Conservation (phyloP, 2,329 filamentous ascomycete genomes). For the Neurospora crassa region DNA sequence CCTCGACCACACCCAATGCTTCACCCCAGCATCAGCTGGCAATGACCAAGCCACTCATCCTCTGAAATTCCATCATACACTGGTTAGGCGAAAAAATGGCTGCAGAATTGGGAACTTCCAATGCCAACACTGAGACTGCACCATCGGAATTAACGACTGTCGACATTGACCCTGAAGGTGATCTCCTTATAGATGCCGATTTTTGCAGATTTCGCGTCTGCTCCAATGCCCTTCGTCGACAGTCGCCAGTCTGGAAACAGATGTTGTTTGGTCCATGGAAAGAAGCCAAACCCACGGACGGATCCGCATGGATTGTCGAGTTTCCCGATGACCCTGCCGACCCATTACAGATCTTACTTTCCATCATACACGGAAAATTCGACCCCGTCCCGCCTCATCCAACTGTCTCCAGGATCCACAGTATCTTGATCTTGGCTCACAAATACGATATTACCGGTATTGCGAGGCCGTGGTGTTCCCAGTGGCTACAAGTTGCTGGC, state of each 20-base stretch:
- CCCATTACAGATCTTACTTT: not conserved
- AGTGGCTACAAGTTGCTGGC: not conserved
- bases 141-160: too few relatives aligned
- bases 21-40: too few relatives aligned
- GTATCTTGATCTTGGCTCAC: not conserved
- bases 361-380: not conserved
- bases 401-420: not conserved
- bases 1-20: too few relatives aligned
- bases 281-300: not conserved
- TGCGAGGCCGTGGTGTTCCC: not conserved
- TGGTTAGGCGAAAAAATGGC: too few relatives aligned
- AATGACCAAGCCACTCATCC: too few relatives aligned
- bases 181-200: not conserved
- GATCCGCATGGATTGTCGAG: not conserved
- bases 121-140: too few relatives aligned
- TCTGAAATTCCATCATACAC: too few relatives aligned
- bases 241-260: conserved; percentile 3
- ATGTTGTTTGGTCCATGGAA: conserved; percentile 7
- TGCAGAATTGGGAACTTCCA: too few relatives aligned
- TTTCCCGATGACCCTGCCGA: not conserved
- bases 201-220: conserved; percentile 1
- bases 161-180: not conserved
- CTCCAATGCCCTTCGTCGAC: not conserved
- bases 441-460: not conserved
- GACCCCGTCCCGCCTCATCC: not conserved